Base-by-base conservation (phyloP, 1,284 basidiomycete genomes). In the Microbotryum scabiosae region DNA sequence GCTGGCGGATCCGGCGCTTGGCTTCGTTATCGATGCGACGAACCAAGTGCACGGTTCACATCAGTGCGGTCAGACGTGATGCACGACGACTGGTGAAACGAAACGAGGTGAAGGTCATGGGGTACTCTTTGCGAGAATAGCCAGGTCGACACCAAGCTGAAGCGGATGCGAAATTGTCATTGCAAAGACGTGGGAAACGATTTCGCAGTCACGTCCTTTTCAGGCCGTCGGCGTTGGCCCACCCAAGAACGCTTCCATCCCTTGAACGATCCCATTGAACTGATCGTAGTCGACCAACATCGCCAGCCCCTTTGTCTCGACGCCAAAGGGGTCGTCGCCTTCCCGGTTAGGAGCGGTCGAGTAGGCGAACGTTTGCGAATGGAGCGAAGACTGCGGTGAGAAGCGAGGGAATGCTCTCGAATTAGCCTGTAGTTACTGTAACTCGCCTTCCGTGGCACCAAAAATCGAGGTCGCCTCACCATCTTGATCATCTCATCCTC, bases 401-500 rank as follows among this genome's bases (percentile, higher is more conserved):
- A 20, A 36, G 14, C 21, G 32, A 4, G 32, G 5, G 30, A 50
- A 57, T 44, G 57, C 58, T 26, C 28, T 45, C 16, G n/a, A 49
- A 8, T 51, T 18, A 32, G 30, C 30, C 30, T n/a, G n/a, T n/a
- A n/a, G n/a, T n/a, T n/a, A n/a, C n/a, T n/a, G 30, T 32, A 32
- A 32, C n/a, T 32, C n/a, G 28, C 51, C 20, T 36, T 23, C 12
- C 25, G 12, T 20, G 28, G n/a, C 21, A 28, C 41, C 44, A 51
- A 55, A 2, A 9, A 44, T 28, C 21, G 32, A 43, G 56, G 54
- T 47, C 53, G 7, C 72, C 79, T 51, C 55, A 87, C 88, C 77
- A 83, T 76, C 65, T 82, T 80, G 54, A 90, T 84, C 56, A 79
- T 78, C 54, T 85, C 85, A 74, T 94, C 91, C 73, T 96, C 91